These are phyloP conservation scores for Hypoxylon perforatum DNA, from an alignment of 495 filamentous ascomycete species.

Conservation along the genomic window DNA sequence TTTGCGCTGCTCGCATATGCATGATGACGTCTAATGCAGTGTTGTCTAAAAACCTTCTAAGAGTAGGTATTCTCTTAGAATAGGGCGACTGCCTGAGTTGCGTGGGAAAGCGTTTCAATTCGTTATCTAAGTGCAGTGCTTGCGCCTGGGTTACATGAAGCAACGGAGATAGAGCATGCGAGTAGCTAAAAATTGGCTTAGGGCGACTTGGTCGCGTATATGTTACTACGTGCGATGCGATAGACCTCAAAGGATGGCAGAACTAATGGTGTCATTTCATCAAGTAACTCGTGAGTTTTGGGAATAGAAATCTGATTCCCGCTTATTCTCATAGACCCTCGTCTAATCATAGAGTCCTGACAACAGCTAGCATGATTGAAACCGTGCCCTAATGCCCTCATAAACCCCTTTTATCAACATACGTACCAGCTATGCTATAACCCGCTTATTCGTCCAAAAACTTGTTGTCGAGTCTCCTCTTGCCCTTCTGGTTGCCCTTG, in stretches of 20 bases:
- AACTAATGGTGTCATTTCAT: background rate
- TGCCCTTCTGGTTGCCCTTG: slow-evolving; percentile 76
- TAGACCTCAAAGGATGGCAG: background rate
- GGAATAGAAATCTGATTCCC: background rate
- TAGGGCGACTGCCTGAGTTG: too few species aligned
- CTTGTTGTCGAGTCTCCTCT: slow-evolving; percentile 59
- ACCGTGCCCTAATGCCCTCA: background rate
- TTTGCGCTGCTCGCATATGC: too few species aligned
- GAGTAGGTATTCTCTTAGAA: too few species aligned
- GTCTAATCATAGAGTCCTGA: background rate
- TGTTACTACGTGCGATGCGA: too few species aligned
- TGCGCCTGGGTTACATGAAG: too few species aligned
- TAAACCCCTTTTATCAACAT: background rate
- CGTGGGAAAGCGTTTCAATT: too few species aligned
- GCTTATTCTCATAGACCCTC: background rate
- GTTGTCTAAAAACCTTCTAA: too few species aligned
- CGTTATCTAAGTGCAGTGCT: too few species aligned
- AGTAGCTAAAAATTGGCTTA: too few species aligned
- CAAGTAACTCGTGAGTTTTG: background rate
- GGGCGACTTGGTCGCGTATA: too few species aligned
- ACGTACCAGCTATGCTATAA: background rate
- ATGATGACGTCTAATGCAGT: too few species aligned
- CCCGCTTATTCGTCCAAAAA: slow-evolving; percentile 27
- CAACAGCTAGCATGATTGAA: background rate
- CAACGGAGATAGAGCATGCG: too few species aligned